Conservation (phyloP, 2,329 filamentous ascomycete genomes). For the Penicillium crustosum region DNA sequence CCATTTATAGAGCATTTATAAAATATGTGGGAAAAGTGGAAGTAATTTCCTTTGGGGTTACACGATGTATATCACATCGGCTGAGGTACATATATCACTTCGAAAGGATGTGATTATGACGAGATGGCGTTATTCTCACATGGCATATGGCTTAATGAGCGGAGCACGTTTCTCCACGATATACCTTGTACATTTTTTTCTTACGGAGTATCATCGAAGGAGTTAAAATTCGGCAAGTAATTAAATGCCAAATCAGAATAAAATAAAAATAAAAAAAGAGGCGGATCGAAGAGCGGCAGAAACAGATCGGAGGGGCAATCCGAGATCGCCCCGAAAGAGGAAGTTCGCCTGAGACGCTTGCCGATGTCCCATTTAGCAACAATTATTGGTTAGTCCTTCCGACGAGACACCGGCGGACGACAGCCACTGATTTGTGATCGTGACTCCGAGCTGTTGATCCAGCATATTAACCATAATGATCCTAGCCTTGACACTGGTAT, state of each 20-base stretch:
- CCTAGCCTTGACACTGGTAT: neutral
- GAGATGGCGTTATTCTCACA: constrained; percentile 7
- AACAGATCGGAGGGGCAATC: constrained; percentile 15
- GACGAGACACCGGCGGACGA: constrained; percentile 2
- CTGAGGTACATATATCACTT: neutral
- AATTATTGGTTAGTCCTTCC: constrained; percentile 18
- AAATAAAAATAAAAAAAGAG: neutral
- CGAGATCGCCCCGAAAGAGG: constrained; percentile 28
- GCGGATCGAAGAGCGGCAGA: neutral
- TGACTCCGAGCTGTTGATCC: neutral
- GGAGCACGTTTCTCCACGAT: neutral
- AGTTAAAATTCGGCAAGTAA: neutral
- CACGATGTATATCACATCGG: neutral
- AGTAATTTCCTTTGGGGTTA: neutral
- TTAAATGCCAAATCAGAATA: neutral
- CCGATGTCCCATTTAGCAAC: neutral
- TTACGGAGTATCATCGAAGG: neutral
- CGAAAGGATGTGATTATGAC: neutral
- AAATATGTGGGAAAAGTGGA: neutral
- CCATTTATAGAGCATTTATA: neutral
- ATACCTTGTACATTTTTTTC: neutral
- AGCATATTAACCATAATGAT: neutral
- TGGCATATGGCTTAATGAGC: constrained; percentile 1
- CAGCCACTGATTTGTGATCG: constrained; percentile 7
- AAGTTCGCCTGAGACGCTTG: constrained; percentile 20